These are phyloP conservation scores for Thelephora aurantiotincta DNA, from an alignment of 768 basidiomycete species.

Conservation along the genomic window DNA sequence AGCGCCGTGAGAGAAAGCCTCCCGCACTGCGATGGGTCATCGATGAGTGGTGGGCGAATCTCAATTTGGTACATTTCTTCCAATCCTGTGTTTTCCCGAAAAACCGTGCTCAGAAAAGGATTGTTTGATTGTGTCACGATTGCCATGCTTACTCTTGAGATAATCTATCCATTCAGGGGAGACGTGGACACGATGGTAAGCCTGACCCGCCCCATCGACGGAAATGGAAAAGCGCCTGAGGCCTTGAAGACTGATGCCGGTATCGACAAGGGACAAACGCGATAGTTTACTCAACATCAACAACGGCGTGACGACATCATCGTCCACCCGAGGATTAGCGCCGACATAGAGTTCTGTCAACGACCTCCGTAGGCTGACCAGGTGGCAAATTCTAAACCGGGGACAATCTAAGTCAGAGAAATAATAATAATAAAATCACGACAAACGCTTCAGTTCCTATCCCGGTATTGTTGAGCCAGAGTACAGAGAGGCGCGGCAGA, in stretches of 20 bases:
- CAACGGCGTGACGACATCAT: conserved; percentile 44
- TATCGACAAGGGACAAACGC: conserved; percentile 39
- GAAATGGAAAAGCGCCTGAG: conserved; percentile 32
- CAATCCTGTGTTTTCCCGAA: conserved; percentile 22
- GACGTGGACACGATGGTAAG: background rate
- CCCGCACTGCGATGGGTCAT: conserved; percentile 24
- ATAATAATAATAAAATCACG: background rate
- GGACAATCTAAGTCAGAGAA: conserved; percentile 2
- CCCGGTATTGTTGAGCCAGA: conserved; percentile 36
- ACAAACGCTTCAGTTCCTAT: conserved; percentile 51
- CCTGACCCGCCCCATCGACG: conserved; percentile 17
- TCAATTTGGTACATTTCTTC: conserved; percentile 32
- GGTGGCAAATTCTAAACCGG: conserved; percentile 36
- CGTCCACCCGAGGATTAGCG: conserved; percentile 35
- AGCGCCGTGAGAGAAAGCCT: conserved; percentile 33
- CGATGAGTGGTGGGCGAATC: conserved; percentile 34
- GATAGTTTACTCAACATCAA: conserved; percentile 30
- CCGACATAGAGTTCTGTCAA: conserved; percentile 38
- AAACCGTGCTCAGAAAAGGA: background rate
- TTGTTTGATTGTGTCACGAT: background rate
- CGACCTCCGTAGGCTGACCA: conserved; percentile 39
- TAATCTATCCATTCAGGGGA: background rate
- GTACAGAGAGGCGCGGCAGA: conserved; percentile 32
- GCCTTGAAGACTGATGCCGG: conserved; percentile 41
- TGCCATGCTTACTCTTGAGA: background rate